A percentile compares a stretch with the other conserved stretches of the same genome.
Conservation (phyloP, 2,329 filamentous ascomycete genomes). For the Fusarium falciforme region DNA sequence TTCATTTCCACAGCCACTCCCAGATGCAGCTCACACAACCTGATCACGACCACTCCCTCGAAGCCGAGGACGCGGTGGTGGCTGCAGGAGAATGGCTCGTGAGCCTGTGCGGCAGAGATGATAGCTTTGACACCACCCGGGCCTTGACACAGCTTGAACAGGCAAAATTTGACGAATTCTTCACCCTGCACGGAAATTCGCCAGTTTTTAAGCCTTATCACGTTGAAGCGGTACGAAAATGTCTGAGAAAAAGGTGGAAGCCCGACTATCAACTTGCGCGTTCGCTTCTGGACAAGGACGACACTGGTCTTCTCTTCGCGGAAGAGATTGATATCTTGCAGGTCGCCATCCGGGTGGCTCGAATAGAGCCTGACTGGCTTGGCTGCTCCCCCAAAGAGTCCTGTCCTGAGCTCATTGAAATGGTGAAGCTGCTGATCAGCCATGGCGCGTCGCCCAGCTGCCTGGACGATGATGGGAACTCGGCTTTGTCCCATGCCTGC, state of each 20-base stretch:
- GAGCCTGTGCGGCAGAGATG: neutral
- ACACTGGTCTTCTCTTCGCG: neutral
- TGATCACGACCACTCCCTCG: neutral
- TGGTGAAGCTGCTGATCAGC: constrained; percentile 4
- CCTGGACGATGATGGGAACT: constrained; percentile 2
- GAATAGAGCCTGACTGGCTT: neutral
- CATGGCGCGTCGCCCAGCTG: constrained; percentile 3
- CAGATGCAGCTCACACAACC: neutral
- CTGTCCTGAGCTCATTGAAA: constrained; percentile 7
- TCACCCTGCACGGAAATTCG: neutral
- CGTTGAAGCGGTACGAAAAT: constrained; percentile 2
- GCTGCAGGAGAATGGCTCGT: constrained; percentile 17
- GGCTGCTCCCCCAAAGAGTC: neutral
- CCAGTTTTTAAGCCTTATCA: neutral
- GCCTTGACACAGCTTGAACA: constrained; percentile 4
- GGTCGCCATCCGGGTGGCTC: neutral
- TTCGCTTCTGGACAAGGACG: neutral
- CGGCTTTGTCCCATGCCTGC: constrained; percentile 10
- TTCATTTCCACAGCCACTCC: neutral
- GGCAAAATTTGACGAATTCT: constrained; percentile 23
- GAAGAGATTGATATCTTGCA: constrained; percentile 10
- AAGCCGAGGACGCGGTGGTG: neutral
- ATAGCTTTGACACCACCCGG: neutral
- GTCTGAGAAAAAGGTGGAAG: neutral
- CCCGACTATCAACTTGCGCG: constrained; percentile 7